Conservation (phyloP, 441 rosid genomes). For the Melastoma candidum region DNA sequence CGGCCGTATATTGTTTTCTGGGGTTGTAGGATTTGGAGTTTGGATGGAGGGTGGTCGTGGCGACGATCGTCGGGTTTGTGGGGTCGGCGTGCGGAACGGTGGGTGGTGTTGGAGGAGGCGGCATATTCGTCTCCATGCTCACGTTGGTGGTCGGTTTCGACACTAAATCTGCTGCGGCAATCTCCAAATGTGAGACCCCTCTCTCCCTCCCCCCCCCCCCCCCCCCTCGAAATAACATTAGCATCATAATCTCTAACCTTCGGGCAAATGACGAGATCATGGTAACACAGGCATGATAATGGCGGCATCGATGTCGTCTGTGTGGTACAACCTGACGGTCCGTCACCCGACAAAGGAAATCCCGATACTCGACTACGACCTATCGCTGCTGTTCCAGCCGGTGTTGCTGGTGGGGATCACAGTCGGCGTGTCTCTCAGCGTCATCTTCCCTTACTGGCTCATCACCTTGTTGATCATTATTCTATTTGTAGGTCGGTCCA, state of each 20-base stretch:
- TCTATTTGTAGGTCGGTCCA: conserved; percentile 54
- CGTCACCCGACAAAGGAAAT: conserved; percentile 79
- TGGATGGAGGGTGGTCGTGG: conserved; percentile 56
- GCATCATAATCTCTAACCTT: background rate
- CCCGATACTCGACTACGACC: conserved; percentile 82
- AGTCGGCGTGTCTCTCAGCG: conserved; percentile 77
- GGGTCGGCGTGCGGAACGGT: conserved; percentile 95
- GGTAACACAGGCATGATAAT: conserved; percentile 63
- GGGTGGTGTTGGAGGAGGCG: conserved; percentile 97
- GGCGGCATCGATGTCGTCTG: conserved; percentile 92
- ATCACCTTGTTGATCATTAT: conserved; percentile 83
- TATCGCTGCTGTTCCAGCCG: conserved; percentile 87
- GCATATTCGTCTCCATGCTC: conserved; percentile 96
- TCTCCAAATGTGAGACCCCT: conserved; percentile 61
- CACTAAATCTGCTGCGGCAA: conserved; percentile 91
- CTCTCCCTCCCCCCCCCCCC: background rate
- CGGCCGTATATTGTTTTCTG: background rate
- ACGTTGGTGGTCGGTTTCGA: conserved; percentile 85
- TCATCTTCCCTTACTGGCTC: conserved; percentile 91
- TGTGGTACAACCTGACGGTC: conserved; percentile 85
- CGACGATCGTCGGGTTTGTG: conserved; percentile 72
- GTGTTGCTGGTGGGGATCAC: conserved; percentile 90
- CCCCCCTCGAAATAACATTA: background rate
- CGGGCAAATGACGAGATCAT: background rate
- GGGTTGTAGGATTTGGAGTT: conserved; percentile 45